Conservation (phyloP, 108 stramenopile species). For the Cyclostephanos invisitatus region DNA sequence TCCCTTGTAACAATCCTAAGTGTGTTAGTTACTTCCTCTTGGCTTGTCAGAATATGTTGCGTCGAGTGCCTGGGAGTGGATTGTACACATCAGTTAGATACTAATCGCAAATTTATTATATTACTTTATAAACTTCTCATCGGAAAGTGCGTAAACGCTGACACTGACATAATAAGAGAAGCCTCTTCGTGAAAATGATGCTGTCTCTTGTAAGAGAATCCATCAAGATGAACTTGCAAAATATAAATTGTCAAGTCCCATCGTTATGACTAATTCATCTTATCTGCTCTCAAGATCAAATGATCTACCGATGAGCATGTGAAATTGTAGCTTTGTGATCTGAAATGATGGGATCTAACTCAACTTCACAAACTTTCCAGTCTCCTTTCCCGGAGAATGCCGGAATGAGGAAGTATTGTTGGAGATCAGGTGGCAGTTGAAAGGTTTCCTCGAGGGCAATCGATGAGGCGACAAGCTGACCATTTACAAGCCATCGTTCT, state of each 20-base stretch:
- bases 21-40: too few species aligned
- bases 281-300: background rate
- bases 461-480: constrained; percentile 42
- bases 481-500: constrained; percentile 45
- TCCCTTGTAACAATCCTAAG: too few species aligned
- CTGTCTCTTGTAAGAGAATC: background rate
- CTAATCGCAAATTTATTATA: background rate
- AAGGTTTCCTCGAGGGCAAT: constrained; percentile 50
- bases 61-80: background rate
- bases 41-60: background rate
- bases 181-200: background rate
- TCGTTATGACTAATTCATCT: too few species aligned
- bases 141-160: background rate
- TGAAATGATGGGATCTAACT: constrained; percentile 37
- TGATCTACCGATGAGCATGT: constrained; percentile 13
- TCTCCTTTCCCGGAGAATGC: constrained; percentile 50
- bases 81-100: background rate
- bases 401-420: constrained; percentile 43
- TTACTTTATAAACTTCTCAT: background rate
- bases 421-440: constrained; percentile 47
- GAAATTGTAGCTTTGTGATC: constrained; percentile 42
- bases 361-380: constrained; percentile 51
- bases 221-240: background rate
- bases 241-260: too few species aligned
- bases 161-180: too few species aligned